phyloP scores from a whole-genome alignment of 495 filamentous ascomycete genomes.

The Emericellopsis terricola region DNA sequence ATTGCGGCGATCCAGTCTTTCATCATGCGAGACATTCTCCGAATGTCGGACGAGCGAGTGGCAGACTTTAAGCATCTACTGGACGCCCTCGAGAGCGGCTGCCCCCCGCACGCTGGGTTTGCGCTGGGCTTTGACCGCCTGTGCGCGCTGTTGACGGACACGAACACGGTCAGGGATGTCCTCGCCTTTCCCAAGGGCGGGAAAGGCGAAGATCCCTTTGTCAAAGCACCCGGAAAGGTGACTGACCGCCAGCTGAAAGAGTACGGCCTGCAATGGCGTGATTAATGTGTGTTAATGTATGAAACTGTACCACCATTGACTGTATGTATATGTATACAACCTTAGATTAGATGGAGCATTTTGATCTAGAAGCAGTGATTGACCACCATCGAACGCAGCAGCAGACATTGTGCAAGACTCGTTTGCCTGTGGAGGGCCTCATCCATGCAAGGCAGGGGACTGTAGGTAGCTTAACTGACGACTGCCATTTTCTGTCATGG shows the following conservation, averaged over 20 bases:
- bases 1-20: conserved; percentile 69
- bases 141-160: conserved; percentile 60
- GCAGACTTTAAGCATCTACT: conserved; percentile 70
- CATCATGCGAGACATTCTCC: conserved; percentile 67
- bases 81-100: conserved; percentile 64
- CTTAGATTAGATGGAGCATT: no score
- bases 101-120: conserved; percentile 92
- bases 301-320: no score
- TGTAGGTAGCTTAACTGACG: no score
- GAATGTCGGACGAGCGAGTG: conserved; percentile 40
- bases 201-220: conserved; percentile 68
- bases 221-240: conserved; percentile 51
- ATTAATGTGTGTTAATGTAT: background rate
- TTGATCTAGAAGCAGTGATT: no score
- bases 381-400: no score
- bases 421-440: no score
- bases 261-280: conserved; percentile 44
- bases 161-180: conserved; percentile 67
- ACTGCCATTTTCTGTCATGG: no score
- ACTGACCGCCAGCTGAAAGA: conserved; percentile 43
- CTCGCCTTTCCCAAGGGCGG: conserved; percentile 92
- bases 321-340: no score
- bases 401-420: no score
- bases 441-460: no score
- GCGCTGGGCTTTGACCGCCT: conserved; percentile 86